Conservation (phyloP, 805 yeast species). For the Kodamaea leandrae region DNA sequence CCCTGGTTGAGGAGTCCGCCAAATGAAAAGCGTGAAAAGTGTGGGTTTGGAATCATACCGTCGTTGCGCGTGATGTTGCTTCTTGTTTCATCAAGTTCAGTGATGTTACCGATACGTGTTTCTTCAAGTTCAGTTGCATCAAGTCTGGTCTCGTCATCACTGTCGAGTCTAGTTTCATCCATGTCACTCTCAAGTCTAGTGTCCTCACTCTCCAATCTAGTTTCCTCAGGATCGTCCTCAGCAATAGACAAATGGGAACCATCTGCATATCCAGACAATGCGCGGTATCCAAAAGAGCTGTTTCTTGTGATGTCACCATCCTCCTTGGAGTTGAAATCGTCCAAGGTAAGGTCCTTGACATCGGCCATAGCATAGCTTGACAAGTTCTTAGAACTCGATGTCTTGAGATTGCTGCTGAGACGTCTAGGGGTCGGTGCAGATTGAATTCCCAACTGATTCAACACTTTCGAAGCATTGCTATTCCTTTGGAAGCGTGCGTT, state of each 20-base stretch:
- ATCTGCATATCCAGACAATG: conserved; percentile 1
- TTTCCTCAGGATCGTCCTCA: conserved; percentile 10
- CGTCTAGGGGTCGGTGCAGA: conserved; percentile 12
- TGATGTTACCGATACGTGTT: background rate
- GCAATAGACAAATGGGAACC: conserved; percentile 17
- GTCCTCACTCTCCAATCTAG: background rate
- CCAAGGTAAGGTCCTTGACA: conserved; percentile 3
- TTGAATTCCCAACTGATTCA: conserved; percentile 11
- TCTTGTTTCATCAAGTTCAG: background rate
- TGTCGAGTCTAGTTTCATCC: background rate
- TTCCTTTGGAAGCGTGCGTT: background rate
- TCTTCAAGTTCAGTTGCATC: background rate
- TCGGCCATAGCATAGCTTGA: conserved; percentile 14
- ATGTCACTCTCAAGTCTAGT: background rate
- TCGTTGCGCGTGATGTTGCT: no score
- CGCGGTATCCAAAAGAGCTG: conserved; percentile 7
- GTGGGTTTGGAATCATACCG: conserved; percentile 38
- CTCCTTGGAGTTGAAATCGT: conserved; percentile 3
- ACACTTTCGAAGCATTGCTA: background rate
- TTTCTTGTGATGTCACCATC: conserved; percentile 3
- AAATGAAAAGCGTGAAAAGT: conserved; percentile 42
- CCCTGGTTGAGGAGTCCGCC: conserved; percentile 27
- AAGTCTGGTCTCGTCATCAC: background rate
- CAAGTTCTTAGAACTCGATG: conserved; percentile 37
- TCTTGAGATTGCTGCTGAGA: conserved; percentile 26